Percentiles rank a stretch among this genome's conserved stretches.
Conservation (phyloP, 495 filamentous ascomycete species). For the Podospora conica region DNA sequence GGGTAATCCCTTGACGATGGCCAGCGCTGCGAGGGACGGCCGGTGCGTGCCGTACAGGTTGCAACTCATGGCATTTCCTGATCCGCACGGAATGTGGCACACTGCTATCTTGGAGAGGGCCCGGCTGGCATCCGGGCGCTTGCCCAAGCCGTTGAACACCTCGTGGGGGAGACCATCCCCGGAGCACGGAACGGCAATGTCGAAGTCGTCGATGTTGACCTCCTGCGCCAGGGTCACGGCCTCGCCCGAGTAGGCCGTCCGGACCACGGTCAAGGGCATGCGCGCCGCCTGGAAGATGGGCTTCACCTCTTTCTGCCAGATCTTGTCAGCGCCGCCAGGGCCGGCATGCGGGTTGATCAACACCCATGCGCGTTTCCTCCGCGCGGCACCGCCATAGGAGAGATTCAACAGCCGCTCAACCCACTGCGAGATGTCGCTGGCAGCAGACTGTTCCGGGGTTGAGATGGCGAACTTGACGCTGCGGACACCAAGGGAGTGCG, state of each 20-base stretch:
- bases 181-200: conserved; percentile 82
- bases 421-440: conserved; percentile 50
- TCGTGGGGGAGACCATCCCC: conserved; percentile 91
- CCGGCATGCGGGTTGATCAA: conserved; percentile 89
- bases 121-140: conserved; percentile 62
- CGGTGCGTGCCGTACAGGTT: conserved; percentile 80
- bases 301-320: conserved; percentile 69
- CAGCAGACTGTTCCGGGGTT: not conserved
- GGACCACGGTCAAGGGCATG: conserved; percentile 69
- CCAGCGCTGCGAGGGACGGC: conserved; percentile 68
- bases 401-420: conserved; percentile 54
- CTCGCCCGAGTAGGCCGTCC: conserved; percentile 67
- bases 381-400: conserved; percentile 63
- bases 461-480: conserved; percentile 21
- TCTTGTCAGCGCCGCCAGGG: conserved; percentile 65
- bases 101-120: conserved; percentile 78
- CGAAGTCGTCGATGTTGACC: conserved; percentile 72
- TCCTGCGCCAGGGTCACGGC: conserved; percentile 71
- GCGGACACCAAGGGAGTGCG: conserved; percentile 21
- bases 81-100: conserved; percentile 84
- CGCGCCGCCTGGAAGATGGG: conserved; percentile 79
- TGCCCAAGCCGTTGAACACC: conserved; percentile 86
- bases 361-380: conserved; percentile 72
- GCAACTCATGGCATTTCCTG: conserved; percentile 89
- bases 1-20: conserved; percentile 75